Evolutionary conservation across 2,329 filamentous ascomycete genomes (phyloP).

Genomic region (Xylariaceae sp.): DNA sequence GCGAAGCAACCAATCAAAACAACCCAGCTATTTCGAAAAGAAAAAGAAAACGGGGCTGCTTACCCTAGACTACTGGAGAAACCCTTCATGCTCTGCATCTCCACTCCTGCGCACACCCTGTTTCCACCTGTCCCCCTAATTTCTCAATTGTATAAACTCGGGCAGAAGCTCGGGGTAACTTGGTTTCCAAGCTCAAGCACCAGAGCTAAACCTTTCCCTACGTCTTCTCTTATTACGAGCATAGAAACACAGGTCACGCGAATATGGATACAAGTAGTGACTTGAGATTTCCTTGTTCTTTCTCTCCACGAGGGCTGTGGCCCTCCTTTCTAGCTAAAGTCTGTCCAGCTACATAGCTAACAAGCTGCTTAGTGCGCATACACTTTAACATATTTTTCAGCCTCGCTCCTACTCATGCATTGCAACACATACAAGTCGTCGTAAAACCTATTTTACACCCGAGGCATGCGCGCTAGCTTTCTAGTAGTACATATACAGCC

Average conservation of each 20-base stretch:
- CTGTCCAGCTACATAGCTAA: conserved; percentile 11
- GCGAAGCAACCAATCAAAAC: conserved; percentile 5
- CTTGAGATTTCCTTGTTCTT: conserved; percentile 13
- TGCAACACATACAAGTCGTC: conserved; percentile 23
- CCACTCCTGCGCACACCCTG: no score
- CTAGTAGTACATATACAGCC: conserved; percentile 39
- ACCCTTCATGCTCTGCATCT: no score
- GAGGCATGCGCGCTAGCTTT: conserved; percentile 25
- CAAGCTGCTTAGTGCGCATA: conserved; percentile 17
- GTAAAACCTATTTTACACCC: conserved; percentile 26
- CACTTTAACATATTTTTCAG: conserved; percentile 4
- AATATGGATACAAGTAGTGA: not conserved
- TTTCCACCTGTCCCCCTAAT: no score
- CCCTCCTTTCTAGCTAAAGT: not conserved
- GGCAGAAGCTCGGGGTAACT: no score
- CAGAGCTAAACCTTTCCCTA: no score
- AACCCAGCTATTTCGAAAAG: not conserved
- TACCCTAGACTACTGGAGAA: conserved; percentile 1
- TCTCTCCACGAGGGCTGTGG: not conserved
- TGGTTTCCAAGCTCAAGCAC: no score
- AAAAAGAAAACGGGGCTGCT: conserved; percentile 2
- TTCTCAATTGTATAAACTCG: no score
- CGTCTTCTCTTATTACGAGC: no score
- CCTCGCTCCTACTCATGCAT: conserved; percentile 18
- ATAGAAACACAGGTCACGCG: no score